Percentiles rank a stretch among this genome's conserved stretches.
Evolutionary conservation across 768 basidiomycete genomes (phyloP).

Genomic region (Pulveroboletus sp.): DNA sequence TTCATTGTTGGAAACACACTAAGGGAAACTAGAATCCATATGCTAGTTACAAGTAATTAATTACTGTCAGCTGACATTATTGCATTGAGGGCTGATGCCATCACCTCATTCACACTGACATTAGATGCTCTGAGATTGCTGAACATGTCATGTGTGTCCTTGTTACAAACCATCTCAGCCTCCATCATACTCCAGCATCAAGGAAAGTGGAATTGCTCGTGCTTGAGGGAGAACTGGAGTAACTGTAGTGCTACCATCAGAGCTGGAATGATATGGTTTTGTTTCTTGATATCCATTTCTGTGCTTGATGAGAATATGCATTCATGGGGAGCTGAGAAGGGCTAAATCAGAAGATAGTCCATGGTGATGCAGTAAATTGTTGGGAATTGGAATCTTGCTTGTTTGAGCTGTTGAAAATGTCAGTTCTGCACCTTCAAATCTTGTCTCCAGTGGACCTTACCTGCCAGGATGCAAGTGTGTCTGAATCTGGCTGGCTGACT

Average conservation of each 20-base stretch:
- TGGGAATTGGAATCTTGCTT: background rate
- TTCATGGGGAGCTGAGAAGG: background rate
- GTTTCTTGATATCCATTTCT: background rate
- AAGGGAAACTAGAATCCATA: too few species aligned
- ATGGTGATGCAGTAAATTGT: background rate
- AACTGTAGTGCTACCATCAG: background rate
- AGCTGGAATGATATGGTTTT: background rate
- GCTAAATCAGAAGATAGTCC: background rate
- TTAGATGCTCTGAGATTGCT: background rate
- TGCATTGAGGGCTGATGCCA: too few species aligned
- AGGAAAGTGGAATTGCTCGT: background rate
- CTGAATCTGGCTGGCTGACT: background rate
- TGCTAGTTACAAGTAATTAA: too few species aligned
- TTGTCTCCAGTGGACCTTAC: too few species aligned
- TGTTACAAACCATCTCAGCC: background rate
- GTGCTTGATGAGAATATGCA: background rate
- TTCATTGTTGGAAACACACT: too few species aligned
- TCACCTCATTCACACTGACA: too few species aligned
- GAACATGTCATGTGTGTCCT: background rate
- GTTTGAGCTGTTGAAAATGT: background rate
- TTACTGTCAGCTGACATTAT: too few species aligned
- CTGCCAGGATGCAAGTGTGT: too few species aligned
- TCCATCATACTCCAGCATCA: background rate
- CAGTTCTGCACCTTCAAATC: background rate
- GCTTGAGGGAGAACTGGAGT: background rate